phyloP scores from a whole-genome alignment of 345 rosid genomes.

The Carallia pectinifolia region DNA sequence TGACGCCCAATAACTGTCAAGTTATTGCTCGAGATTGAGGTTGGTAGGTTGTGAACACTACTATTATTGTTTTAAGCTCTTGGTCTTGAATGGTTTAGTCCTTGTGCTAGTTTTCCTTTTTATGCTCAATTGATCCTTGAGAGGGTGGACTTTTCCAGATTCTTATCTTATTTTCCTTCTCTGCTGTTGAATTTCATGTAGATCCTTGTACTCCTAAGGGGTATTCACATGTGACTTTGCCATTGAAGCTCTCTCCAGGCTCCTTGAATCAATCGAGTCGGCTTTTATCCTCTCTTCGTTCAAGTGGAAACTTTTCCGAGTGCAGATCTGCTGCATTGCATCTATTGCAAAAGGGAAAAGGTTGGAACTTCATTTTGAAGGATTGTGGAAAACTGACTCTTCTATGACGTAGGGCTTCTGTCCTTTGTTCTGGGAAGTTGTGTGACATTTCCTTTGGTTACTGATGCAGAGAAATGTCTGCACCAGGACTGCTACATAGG shows the following conservation, averaged over 20 bases:
- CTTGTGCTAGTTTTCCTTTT: too few species aligned
- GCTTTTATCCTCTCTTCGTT: conserved; percentile 40
- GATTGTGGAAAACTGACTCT: not conserved
- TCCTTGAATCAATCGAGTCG: conserved; percentile 34
- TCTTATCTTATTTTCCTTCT: conserved; percentile 5
- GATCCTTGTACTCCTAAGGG: conserved; percentile 96
- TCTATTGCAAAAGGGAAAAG: conserved; percentile 74
- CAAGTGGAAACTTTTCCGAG: conserved; percentile 80
- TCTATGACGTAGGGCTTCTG: not conserved
- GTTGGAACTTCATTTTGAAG: conserved; percentile 30
- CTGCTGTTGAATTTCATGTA: conserved; percentile 46
- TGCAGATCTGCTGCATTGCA: conserved; percentile 72
- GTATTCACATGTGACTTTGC: conserved; percentile 32
- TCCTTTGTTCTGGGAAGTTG: conserved; percentile 10
- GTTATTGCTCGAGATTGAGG: too few species aligned
- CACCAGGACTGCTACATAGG: conserved; percentile 65
- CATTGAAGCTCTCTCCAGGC: conserved; percentile 41
- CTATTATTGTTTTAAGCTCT: not conserved
- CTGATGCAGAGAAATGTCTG: conserved; percentile 62
- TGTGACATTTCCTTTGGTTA: not conserved
- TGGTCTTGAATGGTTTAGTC: not conserved
- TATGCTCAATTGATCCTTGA: too few species aligned
- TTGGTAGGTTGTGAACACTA: too few species aligned
- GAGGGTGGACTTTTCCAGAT: not conserved
- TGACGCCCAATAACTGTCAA: too few species aligned